A percentile compares a stretch with the other conserved stretches of the same genome.
phyloP scores from a whole-genome alignment of 148 eudicot species.

The Polygonum aviculare region DNA sequence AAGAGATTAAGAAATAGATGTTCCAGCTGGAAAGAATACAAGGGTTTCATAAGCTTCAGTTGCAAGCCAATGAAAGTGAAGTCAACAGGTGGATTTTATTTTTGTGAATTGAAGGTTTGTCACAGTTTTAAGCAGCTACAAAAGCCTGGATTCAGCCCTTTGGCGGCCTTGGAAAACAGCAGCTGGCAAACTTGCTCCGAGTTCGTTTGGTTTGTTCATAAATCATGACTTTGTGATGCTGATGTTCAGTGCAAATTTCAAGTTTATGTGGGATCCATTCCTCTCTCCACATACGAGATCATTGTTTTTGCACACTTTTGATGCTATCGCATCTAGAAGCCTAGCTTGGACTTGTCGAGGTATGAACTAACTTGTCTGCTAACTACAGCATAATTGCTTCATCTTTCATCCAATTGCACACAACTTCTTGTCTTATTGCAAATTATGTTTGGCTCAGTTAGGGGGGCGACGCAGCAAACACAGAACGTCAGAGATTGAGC shows the following conservation, averaged over 20 bases:
- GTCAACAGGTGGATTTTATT: neutral
- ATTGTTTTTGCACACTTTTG: neutral
- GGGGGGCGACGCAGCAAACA: neutral
- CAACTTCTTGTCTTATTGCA: too few relatives aligned
- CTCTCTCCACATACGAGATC: too few relatives aligned
- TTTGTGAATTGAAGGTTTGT: neutral
- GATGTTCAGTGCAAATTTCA: neutral
- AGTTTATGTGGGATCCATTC: neutral
- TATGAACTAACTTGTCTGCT: neutral
- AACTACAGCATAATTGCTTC: neutral
- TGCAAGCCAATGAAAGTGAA: neutral
- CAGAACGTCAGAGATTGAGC: neutral
- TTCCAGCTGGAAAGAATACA: neutral
- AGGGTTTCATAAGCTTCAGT: neutral
- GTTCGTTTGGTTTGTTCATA: neutral
- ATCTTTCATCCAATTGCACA: neutral
- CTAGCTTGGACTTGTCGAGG: neutral
- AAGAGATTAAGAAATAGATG: conserved; percentile 35
- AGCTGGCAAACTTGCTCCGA: neutral
- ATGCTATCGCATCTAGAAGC: too few relatives aligned
- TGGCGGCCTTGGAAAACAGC: neutral
- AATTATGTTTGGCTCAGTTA: neutral
- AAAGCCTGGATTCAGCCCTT: neutral
- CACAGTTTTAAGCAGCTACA: neutral
- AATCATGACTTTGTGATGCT: neutral